These are phyloP conservation scores for Cryptococcus sp. DNA, from an alignment of 1,284 basidiomycete genomes.

Conservation along the genomic window DNA sequence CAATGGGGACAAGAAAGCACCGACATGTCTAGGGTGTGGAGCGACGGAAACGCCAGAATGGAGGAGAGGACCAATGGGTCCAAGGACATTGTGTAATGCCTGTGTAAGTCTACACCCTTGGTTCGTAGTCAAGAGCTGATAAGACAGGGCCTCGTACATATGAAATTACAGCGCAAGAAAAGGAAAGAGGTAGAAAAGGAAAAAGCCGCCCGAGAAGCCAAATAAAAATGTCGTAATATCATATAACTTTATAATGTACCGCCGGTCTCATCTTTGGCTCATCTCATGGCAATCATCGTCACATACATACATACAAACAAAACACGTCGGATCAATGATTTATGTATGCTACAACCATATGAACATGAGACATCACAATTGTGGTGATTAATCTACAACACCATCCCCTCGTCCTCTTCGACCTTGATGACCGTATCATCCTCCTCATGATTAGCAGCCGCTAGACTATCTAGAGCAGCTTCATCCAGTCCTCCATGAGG, in stretches of 20 bases:
- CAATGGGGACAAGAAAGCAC: constrained; percentile 19
- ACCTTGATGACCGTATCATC: not conserved
- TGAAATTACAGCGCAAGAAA: constrained; percentile 43
- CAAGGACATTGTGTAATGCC: constrained; percentile 47
- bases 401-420: constrained; percentile 14
- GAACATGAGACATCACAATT: constrained; percentile 60
- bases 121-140: not conserved
- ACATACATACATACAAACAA: too few species aligned
- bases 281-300: too few species aligned
- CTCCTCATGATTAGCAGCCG: not conserved
- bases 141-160: constrained; percentile 41
- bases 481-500: constrained; percentile 11
- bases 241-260: too few species aligned
- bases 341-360: too few species aligned
- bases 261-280: too few species aligned
- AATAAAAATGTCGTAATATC: too few species aligned
- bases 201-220: constrained; percentile 11
- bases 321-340: too few species aligned
- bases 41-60: constrained; percentile 49
- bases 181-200: constrained; percentile 39
- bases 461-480: not conserved
- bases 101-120: constrained; percentile 34
- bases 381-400: constrained; percentile 54
- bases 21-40: constrained; percentile 43
- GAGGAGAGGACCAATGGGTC: constrained; percentile 47